Evolutionary conservation across 2,329 filamentous ascomycete species (phyloP).

Genomic region (Penicillium capsulatum): DNA sequence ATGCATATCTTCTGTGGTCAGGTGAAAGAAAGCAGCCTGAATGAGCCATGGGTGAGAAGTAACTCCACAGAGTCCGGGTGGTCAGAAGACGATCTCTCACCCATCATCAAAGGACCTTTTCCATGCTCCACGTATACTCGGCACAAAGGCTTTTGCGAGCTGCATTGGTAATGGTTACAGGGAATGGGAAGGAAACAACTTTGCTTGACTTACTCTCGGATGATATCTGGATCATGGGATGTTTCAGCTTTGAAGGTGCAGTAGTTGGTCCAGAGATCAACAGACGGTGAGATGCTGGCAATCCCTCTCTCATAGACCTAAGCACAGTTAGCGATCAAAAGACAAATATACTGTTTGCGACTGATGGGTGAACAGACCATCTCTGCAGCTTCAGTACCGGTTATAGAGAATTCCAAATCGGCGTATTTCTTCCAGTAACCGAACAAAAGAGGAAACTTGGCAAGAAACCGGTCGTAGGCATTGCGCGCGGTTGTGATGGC

Average conservation of each 20-base stretch:
- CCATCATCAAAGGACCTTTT: constrained; percentile 45
- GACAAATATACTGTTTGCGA: background rate
- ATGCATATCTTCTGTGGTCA: constrained; percentile 30
- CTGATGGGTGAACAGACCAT: constrained; percentile 61
- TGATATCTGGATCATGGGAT: constrained; percentile 86
- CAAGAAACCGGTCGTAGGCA: constrained; percentile 86
- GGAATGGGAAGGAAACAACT: constrained; percentile 63
- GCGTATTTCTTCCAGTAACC: constrained; percentile 99
- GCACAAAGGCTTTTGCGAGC: constrained; percentile 35
- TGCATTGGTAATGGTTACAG: constrained; percentile 46
- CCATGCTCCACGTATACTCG: constrained; percentile 35
- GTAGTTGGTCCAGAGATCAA: constrained; percentile 96
- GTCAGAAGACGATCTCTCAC: constrained; percentile 64
- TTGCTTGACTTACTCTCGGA: constrained; percentile 96
- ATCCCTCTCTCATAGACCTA: constrained; percentile 94
- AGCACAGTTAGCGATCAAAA: background rate
- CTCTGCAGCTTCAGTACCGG: constrained; percentile 92
- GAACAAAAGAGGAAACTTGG: constrained; percentile 92
- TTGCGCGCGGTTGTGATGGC: constrained; percentile 82
- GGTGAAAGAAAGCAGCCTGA: constrained; percentile 49
- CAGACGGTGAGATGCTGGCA: constrained; percentile 85
- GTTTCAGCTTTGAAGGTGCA: constrained; percentile 98
- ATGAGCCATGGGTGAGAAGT: constrained; percentile 51
- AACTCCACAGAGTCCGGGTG: constrained; percentile 42
- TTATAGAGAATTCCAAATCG: constrained; percentile 93